Percentiles rank a stretch among this genome's conserved stretches.
Evolutionary conservation across 345 rosid species (phyloP).

Genomic region (Pugionium cornutum): DNA sequence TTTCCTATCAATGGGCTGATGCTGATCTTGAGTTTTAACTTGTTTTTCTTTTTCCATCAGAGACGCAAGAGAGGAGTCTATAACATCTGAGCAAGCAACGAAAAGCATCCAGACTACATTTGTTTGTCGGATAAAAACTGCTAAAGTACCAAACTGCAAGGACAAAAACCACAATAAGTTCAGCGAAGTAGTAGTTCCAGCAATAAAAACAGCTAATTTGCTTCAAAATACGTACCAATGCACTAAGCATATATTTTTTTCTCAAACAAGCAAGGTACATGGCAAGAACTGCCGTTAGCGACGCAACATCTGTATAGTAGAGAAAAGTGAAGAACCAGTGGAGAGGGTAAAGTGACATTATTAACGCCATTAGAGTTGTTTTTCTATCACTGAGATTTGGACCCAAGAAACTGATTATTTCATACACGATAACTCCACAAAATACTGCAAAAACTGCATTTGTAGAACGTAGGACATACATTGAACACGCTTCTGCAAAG

Average conservation of each 20-base stretch:
- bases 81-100: slow-evolving; percentile 74
- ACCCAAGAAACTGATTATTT: slow-evolving; percentile 61
- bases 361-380: slow-evolving; percentile 55
- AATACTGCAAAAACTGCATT: slow-evolving; percentile 69
- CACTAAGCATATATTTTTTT: slow-evolving; percentile 68
- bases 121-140: slow-evolving; percentile 74
- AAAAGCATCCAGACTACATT: slow-evolving; percentile 89
- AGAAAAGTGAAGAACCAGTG: slow-evolving; percentile 96
- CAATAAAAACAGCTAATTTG: neutral
- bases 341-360: slow-evolving; percentile 75
- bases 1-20: slow-evolving; percentile 29
- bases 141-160: slow-evolving; percentile 73
- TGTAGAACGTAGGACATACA: slow-evolving; percentile 60
- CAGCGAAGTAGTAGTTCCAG: neutral
- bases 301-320: slow-evolving; percentile 93
- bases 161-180: slow-evolving; percentile 26
- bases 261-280: slow-evolving; percentile 86
- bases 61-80: slow-evolving; percentile 53
- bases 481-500: slow-evolving; percentile 59
- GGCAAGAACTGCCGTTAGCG: slow-evolving; percentile 80
- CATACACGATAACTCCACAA: slow-evolving; percentile 68
- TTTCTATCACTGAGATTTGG: slow-evolving; percentile 59
- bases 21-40: slow-evolving; percentile 24
- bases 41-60: slow-evolving; percentile 37
- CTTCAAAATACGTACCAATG: slow-evolving; percentile 57